Conservation (phyloP, 2,329 filamentous ascomycete species). For the Sporothrix dimorphospora region DNA sequence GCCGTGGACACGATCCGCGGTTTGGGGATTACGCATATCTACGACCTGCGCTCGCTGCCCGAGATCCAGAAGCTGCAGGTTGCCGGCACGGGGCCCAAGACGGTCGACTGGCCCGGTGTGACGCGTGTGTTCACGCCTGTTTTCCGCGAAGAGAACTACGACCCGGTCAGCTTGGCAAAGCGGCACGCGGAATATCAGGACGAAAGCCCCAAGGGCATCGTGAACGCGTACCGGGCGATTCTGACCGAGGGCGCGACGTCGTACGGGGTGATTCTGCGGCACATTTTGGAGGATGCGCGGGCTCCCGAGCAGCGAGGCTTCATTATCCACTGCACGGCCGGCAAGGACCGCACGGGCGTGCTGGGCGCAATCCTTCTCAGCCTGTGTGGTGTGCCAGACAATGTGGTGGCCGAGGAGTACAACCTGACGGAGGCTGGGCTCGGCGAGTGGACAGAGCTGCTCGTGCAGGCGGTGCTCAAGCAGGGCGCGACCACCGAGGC, state of each 20-base stretch:
- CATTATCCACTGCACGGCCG: constrained; percentile 70
- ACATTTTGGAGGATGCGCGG: constrained; percentile 50
- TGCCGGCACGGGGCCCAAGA: constrained; percentile 37
- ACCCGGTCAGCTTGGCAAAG: constrained; percentile 63
- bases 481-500: constrained; percentile 51
- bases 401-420: constrained; percentile 69
- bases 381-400: constrained; percentile 63
- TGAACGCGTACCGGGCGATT: constrained; percentile 52
- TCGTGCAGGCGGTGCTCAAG: constrained; percentile 55
- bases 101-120: constrained; percentile 55
- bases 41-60: constrained; percentile 66
- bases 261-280: constrained; percentile 43
- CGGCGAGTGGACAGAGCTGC: constrained; percentile 52
- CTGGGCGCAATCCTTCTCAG: constrained; percentile 67
- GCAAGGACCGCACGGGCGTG: constrained; percentile 77
- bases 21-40: constrained; percentile 66
- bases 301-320: not conserved
- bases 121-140: constrained; percentile 65
- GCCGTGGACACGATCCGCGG: constrained; percentile 56
- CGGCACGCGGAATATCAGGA: constrained; percentile 64
- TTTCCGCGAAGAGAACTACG: constrained; percentile 63
- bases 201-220: constrained; percentile 44
- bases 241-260: constrained; percentile 58
- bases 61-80: constrained; percentile 56
- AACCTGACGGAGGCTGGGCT: constrained; percentile 66